A percentile compares a stretch with the other conserved stretches of the same genome.
phyloP scores from a whole-genome alignment of 2,329 filamentous ascomycete genomes.

The Rhexocercosporidium sp. region DNA sequence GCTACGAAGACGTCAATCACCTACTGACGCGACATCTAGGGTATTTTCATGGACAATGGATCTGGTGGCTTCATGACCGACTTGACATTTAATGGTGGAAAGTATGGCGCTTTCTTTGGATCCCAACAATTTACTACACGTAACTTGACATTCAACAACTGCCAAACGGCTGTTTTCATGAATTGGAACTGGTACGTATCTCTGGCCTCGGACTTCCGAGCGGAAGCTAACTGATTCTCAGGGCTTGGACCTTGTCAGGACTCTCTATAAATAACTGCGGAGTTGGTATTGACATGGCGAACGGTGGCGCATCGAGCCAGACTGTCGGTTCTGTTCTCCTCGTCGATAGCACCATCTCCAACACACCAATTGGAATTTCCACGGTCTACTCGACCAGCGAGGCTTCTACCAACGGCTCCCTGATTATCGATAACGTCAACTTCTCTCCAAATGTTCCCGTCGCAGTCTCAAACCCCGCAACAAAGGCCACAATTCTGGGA shows the following conservation, averaged over 20 bases:
- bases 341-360: conserved; percentile 78
- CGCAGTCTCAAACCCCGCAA: conserved; percentile 66
- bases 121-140: conserved; percentile 88
- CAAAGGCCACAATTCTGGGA: conserved; percentile 64
- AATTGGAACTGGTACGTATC: conserved; percentile 79
- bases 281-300: conserved; percentile 81
- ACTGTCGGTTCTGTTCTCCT: conserved; percentile 86
- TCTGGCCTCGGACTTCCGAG: neutral
- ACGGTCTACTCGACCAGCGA: conserved; percentile 72
- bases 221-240: neutral
- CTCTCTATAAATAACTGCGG: conserved; percentile 74
- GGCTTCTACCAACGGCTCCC: conserved; percentile 75
- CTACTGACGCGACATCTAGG: conserved; percentile 42
- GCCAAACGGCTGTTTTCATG: conserved; percentile 83
- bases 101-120: conserved; percentile 78
- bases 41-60: conserved; percentile 85
- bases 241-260: conserved; percentile 77
- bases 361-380: conserved; percentile 77
- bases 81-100: conserved; percentile 82
- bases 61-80: conserved; percentile 86
- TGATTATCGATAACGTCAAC: conserved; percentile 90
- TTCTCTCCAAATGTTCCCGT: conserved; percentile 68
- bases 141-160: conserved; percentile 81
- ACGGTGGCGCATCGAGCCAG: conserved; percentile 63
- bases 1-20: neutral